Evolutionary conservation across 306 rosid species (phyloP).

Genomic region (Malus fusca): DNA sequence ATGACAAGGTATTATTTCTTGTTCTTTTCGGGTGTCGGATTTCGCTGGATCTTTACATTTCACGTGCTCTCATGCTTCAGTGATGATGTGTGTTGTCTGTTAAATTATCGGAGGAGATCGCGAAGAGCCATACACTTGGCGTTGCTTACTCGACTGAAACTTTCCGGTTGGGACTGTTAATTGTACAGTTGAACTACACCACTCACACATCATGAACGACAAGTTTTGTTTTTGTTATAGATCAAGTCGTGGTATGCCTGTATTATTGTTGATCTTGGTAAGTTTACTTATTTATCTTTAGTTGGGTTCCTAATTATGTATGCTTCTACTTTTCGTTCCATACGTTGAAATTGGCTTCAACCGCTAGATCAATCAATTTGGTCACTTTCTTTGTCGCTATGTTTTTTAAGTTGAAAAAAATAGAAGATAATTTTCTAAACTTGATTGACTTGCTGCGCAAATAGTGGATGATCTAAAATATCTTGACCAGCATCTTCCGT

Average conservation of each 20-base stretch:
- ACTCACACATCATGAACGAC: conserved; percentile 15
- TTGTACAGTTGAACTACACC: conserved; percentile 12
- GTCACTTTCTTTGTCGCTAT: background rate
- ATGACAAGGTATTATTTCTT: conserved; percentile 63
- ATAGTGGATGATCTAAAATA: background rate
- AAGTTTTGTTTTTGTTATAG: conserved; percentile 9
- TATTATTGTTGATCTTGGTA: conserved; percentile 19
- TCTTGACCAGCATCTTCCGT: too few relatives aligned
- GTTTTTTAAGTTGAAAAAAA: background rate
- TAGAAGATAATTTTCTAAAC: background rate
- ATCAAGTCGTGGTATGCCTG: conserved; percentile 28
- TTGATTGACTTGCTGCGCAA: background rate
- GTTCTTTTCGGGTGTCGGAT: background rate
- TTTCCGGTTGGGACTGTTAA: conserved; percentile 84
- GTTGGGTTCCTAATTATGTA: conserved; percentile 1
- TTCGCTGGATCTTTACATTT: background rate
- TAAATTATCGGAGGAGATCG: too few relatives aligned
- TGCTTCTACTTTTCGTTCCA: background rate
- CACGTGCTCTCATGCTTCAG: background rate
- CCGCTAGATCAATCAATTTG: background rate
- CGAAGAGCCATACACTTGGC: too few relatives aligned
- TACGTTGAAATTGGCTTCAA: background rate
- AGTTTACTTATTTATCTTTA: background rate
- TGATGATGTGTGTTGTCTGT: background rate
- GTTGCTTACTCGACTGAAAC: too few relatives aligned